Conservation (phyloP, 2,329 filamentous ascomycete genomes). For the Proliferodiscus dingleyae region DNA sequence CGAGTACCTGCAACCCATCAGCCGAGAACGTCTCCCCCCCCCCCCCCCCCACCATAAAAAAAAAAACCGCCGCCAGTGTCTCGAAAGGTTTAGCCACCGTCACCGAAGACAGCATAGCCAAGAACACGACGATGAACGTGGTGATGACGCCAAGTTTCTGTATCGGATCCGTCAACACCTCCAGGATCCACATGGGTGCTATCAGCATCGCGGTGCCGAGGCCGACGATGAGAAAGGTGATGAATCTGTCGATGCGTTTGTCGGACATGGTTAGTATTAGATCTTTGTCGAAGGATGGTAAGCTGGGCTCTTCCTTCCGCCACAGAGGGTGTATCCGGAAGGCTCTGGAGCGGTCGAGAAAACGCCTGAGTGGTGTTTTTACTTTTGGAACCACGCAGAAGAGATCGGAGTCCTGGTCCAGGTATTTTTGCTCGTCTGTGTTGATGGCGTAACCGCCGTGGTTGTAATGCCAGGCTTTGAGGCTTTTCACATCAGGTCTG, state of each 20-base stretch:
- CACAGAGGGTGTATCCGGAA: slow-evolving; percentile 12
- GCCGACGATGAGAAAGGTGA: slow-evolving; percentile 20
- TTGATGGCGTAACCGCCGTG: slow-evolving; percentile 10
- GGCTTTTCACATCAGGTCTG: slow-evolving; percentile 19
- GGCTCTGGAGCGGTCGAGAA: slow-evolving; percentile 14
- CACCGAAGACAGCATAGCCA: slow-evolving; percentile 13
- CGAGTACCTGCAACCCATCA: slow-evolving; percentile 10
- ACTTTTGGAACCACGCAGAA: slow-evolving; percentile 19
- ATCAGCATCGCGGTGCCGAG: slow-evolving; percentile 31
- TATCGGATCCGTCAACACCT: slow-evolving; percentile 10
- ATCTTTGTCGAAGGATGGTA: slow-evolving; percentile 15
- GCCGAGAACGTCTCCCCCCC: no score
- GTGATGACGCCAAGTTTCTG: slow-evolving; percentile 32
- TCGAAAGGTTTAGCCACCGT: slow-evolving; percentile 19
- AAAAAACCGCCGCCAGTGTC: slow-evolving; percentile 10
- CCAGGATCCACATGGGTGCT: slow-evolving; percentile 32
- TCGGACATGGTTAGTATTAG: slow-evolving; percentile 9
- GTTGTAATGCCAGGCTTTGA: slow-evolving; percentile 16
- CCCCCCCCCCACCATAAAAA: no score
- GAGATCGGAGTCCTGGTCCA: slow-evolving; percentile 18
- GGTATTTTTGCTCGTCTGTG: slow-evolving; percentile 15
- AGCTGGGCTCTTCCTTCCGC: slow-evolving; percentile 2
- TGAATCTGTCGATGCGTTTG: slow-evolving; percentile 23
- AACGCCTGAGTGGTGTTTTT: slow-evolving; percentile 14
- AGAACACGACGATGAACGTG: slow-evolving; percentile 24